phyloP scores from a whole-genome alignment of 2,329 filamentous ascomycete species.

The Hymenoscyphus occultus region DNA sequence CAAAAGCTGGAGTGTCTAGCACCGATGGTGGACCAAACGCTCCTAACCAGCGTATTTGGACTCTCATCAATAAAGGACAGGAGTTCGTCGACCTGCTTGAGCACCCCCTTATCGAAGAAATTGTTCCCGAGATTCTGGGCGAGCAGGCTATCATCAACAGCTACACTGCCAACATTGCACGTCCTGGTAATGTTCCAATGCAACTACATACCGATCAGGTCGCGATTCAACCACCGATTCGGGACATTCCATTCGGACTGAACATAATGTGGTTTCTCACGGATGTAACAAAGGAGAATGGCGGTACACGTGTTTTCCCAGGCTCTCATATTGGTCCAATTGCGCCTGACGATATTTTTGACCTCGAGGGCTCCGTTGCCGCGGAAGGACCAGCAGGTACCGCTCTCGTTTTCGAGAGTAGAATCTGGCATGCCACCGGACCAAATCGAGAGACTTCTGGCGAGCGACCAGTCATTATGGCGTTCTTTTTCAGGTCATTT shows the following conservation, averaged over 20 bases:
- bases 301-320: neutral
- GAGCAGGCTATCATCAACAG: conserved; percentile 6
- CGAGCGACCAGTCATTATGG: conserved; percentile 6
- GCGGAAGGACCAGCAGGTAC: conserved; percentile 6
- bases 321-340: conserved; percentile 1
- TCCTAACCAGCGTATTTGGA: conserved; percentile 5
- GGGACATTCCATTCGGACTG: neutral
- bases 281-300: neutral
- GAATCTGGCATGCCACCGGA: conserved; percentile 2
- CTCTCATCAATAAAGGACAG: neutral
- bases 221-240: neutral
- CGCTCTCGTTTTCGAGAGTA: conserved; percentile 3
- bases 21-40: conserved; percentile 5
- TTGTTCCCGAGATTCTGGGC: neutral
- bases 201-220: conserved; percentile 6
- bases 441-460: conserved; percentile 3
- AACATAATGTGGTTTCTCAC: conserved; percentile 5
- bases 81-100: conserved; percentile 2
- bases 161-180: conserved; percentile 4
- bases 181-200: conserved; percentile 7
- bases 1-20: neutral
- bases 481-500: conserved; percentile 4
- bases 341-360: conserved; percentile 3
- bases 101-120: conserved; percentile 1
- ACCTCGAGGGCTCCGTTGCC: conserved; percentile 1